phyloP scores from a whole-genome alignment of 2,329 filamentous ascomycete species.

The Bipolaris gigantea region DNA sequence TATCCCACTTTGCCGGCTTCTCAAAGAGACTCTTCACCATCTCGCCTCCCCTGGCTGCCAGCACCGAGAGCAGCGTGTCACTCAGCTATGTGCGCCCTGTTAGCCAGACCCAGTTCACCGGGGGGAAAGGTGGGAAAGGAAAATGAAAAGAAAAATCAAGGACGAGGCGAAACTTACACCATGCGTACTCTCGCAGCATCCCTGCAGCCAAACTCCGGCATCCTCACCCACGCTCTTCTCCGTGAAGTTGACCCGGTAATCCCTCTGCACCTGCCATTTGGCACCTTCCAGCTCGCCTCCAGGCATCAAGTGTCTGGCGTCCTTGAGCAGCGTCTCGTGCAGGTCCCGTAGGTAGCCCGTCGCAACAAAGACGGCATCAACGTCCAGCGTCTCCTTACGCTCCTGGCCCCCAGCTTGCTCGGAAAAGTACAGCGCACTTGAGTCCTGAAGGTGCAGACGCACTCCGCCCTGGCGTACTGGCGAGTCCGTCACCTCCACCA shows the following conservation, averaged over 20 bases:
- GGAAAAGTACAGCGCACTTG: conserved; percentile 43
- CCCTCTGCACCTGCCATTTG: conserved; percentile 69
- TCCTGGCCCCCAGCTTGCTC: conserved; percentile 45
- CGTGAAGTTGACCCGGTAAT: conserved; percentile 77
- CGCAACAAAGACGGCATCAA: conserved; percentile 81
- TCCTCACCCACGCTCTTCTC: conserved; percentile 67
- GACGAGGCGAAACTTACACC: conserved; percentile 64
- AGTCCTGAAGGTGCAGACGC: conserved; percentile 56
- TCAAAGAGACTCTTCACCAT: conserved; percentile 76
- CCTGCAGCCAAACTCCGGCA: conserved; percentile 88
- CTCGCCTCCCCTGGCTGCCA: conserved; percentile 75
- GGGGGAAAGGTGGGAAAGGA: no score
- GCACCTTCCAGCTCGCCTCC: conserved; percentile 47
- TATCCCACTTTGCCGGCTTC: conserved; percentile 33
- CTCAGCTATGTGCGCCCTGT: conserved; percentile 59
- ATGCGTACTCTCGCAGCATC: conserved; percentile 90
- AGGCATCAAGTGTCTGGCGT: conserved; percentile 67
- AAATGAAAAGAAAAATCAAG: no score
- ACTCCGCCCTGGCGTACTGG: conserved; percentile 37
- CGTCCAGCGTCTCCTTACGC: conserved; percentile 65
- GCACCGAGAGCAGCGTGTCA: conserved; percentile 78
- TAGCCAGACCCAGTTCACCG: conserved; percentile 5
- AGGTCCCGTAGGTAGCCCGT: conserved; percentile 81
- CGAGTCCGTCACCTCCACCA: conserved; percentile 63
- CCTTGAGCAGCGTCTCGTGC: conserved; percentile 74